These are phyloP conservation scores for Hypoxylon trugodes DNA, from an alignment of 495 filamentous ascomycete genomes.

Conservation along the genomic window DNA sequence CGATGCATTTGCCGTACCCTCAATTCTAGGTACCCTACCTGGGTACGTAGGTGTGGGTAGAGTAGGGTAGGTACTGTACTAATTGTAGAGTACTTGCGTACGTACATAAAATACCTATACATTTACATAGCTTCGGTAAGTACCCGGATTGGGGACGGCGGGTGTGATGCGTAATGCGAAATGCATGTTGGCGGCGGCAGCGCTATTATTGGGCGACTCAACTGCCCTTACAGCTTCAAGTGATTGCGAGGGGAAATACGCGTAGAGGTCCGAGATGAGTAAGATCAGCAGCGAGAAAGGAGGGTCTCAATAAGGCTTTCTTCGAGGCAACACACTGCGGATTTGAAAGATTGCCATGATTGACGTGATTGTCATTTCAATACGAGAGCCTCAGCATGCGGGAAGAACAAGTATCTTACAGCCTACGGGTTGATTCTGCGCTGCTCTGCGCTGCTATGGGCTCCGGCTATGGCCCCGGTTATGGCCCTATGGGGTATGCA, in stretches of 20 bases:
- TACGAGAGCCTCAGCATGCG: slow-evolving; percentile 35
- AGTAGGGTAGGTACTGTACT: too few relatives aligned
- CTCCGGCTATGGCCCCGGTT: too few relatives aligned
- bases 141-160: slow-evolving; percentile 26
- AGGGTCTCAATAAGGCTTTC: slow-evolving; percentile 15
- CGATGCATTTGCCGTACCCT: slow-evolving; percentile 20
- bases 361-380: slow-evolving; percentile 38
- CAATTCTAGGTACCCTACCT: too few relatives aligned
- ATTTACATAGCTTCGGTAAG: slow-evolving; percentile 2
- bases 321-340: slow-evolving; percentile 3
- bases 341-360: slow-evolving; percentile 30
- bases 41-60: too few relatives aligned
- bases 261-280: slow-evolving; percentile 19
- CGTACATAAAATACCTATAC: too few relatives aligned
- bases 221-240: slow-evolving; percentile 22
- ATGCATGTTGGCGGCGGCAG: slow-evolving; percentile 33
- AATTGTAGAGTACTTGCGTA: background rate
- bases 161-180: slow-evolving; percentile 8
- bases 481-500: slow-evolving; percentile 13
- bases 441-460: too few relatives aligned
- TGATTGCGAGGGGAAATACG: slow-evolving; percentile 27
- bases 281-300: slow-evolving; percentile 34
- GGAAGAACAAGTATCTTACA: slow-evolving; percentile 6
- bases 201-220: slow-evolving; percentile 26
- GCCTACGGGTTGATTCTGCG: too few relatives aligned